A percentile compares a stretch with the other conserved stretches of the same genome.
phyloP scores from a whole-genome alignment of 2,329 filamentous ascomycete genomes.

The Xylaria sp. region DNA sequence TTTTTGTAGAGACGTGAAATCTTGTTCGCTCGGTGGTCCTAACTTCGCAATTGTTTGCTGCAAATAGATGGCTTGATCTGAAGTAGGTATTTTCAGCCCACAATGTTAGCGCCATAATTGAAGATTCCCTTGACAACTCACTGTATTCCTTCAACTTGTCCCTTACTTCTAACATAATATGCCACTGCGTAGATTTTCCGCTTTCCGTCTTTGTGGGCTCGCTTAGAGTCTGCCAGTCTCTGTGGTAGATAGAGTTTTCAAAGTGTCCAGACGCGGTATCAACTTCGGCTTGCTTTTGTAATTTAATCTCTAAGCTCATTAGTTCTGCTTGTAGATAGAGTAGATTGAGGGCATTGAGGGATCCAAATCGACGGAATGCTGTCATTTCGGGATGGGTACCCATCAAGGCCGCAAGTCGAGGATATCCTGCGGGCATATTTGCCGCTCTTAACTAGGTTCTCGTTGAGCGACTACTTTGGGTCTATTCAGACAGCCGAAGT shows the following conservation, averaged over 20 bases:
- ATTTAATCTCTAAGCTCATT: not conserved
- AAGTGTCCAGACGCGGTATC: not conserved
- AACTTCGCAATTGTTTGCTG: not conserved
- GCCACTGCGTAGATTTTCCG: not conserved
- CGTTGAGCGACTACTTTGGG: not conserved
- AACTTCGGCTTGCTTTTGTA: not conserved
- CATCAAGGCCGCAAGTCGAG: slow-evolving; percentile 5
- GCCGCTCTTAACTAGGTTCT: not conserved
- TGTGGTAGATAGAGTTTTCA: not conserved
- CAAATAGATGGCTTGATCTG: not conserved
- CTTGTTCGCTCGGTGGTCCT: not conserved
- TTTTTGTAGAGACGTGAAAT: not conserved
- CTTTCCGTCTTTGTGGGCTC: not conserved
- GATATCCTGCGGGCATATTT: not conserved
- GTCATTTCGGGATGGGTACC: not conserved
- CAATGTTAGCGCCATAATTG: not conserved
- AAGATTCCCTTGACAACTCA: not conserved
- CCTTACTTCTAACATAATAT: not conserved
- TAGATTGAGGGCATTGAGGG: not conserved
- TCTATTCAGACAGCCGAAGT: not conserved
- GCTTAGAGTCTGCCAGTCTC: not conserved
- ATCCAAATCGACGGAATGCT: not conserved
- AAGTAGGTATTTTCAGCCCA: not conserved
- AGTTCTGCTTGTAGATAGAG: slow-evolving; percentile 2
- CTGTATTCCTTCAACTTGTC: not conserved